Conservation (phyloP, 805 yeast genomes). For the Candida nonsorbophila region DNA sequence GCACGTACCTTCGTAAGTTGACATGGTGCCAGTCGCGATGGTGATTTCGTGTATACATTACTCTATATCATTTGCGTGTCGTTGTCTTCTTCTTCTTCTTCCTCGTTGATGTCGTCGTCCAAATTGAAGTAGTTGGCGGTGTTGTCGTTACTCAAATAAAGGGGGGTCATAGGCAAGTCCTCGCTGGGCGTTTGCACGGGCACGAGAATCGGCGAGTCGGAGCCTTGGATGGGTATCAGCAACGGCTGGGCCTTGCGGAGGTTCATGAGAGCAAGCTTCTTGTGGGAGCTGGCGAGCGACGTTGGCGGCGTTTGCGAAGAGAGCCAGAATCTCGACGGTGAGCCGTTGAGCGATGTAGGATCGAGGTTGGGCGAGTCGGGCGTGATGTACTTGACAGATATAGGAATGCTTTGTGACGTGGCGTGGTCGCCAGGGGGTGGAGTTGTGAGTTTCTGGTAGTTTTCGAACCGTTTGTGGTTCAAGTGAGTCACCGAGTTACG, state of each 20-base stretch:
- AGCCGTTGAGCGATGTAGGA: slow-evolving; percentile 49
- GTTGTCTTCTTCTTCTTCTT: slow-evolving; percentile 3
- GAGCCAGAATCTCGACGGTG: slow-evolving; percentile 52
- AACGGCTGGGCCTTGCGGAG: slow-evolving; percentile 1
- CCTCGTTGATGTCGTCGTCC: slow-evolving; percentile 7
- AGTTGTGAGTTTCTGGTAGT: slow-evolving; percentile 28
- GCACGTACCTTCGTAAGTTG: slow-evolving; percentile 41
- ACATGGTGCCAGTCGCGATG: too few species aligned
- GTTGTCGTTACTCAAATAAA: slow-evolving; percentile 16
- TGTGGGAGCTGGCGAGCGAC: slow-evolving; percentile 18
- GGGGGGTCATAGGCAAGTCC: slow-evolving; percentile 42
- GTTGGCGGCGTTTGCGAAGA: slow-evolving; percentile 50
- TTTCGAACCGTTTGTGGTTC: slow-evolving; percentile 30
- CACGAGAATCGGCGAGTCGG: slow-evolving; percentile 24
- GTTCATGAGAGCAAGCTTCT: slow-evolving; percentile 14
- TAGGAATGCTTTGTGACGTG: slow-evolving; percentile 25
- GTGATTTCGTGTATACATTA: too few species aligned
- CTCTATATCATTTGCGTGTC: too few species aligned
- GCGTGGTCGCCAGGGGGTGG: slow-evolving; percentile 15
- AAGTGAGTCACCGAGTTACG: slow-evolving; percentile 18
- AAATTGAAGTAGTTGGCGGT: slow-evolving; percentile 4
- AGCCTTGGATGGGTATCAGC: slow-evolving; percentile 3
- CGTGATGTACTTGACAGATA: slow-evolving; percentile 11
- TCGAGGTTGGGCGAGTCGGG: slow-evolving; percentile 52
- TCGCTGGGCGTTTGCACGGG: slow-evolving; percentile 41